Conservation (phyloP, 139 green algal genomes). For the Chlorella sp. region DNA sequence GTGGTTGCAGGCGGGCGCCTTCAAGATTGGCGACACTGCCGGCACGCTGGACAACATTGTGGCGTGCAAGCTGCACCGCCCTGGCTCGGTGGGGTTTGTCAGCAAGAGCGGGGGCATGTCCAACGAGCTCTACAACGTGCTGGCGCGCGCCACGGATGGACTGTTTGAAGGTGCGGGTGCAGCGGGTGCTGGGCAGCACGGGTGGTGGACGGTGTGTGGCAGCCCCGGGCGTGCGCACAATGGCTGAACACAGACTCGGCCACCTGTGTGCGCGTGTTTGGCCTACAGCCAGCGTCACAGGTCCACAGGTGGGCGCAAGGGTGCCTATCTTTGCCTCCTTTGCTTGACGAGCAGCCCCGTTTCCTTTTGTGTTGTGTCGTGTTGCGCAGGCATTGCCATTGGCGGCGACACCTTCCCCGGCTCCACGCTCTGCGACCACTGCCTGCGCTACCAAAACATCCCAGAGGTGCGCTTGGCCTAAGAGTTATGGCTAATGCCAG, state of each 20-base stretch:
- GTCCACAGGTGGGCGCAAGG: too few relatives aligned
- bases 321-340: too few relatives aligned
- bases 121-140: constrained; percentile 96
- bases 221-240: too few relatives aligned
- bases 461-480: constrained; percentile 5
- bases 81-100: constrained; percentile 87
- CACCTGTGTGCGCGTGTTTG: too few relatives aligned
- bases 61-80: constrained; percentile 62
- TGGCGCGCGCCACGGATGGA: constrained; percentile 82
- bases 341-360: too few relatives aligned
- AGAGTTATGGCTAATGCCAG: too few relatives aligned
- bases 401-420: constrained; percentile 89
- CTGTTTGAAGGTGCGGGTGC: constrained; percentile 78
- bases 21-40: constrained; percentile 93
- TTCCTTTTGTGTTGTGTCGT: too few relatives aligned
- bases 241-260: too few relatives aligned
- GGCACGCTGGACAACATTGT: constrained; percentile 96
- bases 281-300: too few relatives aligned
- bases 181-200: too few relatives aligned
- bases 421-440: constrained; percentile 88
- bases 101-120: constrained; percentile 90
- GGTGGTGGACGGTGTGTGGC: too few relatives aligned
- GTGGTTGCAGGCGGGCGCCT: constrained; percentile 72
- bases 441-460: constrained; percentile 78
- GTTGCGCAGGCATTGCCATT: constrained; percentile 81